Base-by-base conservation (phyloP, 163 green algal genomes). In the Scenedesmus sp. region DNA sequence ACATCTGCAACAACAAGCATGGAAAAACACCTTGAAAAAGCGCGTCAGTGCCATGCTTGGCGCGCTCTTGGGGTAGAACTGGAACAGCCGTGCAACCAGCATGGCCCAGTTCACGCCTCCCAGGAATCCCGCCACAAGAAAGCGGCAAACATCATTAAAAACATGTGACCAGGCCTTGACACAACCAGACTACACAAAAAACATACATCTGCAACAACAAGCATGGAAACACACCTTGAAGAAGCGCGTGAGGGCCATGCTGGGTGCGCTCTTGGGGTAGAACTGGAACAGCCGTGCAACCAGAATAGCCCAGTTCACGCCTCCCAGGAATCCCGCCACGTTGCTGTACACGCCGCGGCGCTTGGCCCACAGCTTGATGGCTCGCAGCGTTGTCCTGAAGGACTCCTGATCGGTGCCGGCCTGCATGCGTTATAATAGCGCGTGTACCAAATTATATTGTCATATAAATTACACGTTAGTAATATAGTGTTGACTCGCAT, bases 41-140 rank as follows among this genome's bases (percentile, higher is more conserved):
- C 8, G 9, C 8, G 59, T 64, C 59, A 64, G 7, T 0, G 59
- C 59, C 59, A 64, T 94, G 90, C 88, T 96, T 66, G 98, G 89
- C 1, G 81, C 87, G 4, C 95, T 96, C 4, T 95, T 97, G 0
- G 98, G 98, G 94, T 99, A 99, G 76, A 99, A 96, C 94, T 99
- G 97, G 93, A 97, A 99, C 13, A 98, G 92, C 82, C 98, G 96
- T 5, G 98, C 98, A 59, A 99, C 97, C 89, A 99, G 95, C 84
- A 99, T 98, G 82, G 98, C 98, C 97, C 97, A 99, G 92, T 99
- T 99, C 55, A 99, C 97, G n/a, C 98, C 98, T 12, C 98, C 98
- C 79, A 99, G 94, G 93, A 98, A 99, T 57, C 98, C 98, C 9
- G 95, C 84, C 57, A 97, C 94, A 64, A 64, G 59, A 8, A 64